phyloP scores from a whole-genome alignment of 768 basidiomycete species.

The Phallus indusiatus region DNA sequence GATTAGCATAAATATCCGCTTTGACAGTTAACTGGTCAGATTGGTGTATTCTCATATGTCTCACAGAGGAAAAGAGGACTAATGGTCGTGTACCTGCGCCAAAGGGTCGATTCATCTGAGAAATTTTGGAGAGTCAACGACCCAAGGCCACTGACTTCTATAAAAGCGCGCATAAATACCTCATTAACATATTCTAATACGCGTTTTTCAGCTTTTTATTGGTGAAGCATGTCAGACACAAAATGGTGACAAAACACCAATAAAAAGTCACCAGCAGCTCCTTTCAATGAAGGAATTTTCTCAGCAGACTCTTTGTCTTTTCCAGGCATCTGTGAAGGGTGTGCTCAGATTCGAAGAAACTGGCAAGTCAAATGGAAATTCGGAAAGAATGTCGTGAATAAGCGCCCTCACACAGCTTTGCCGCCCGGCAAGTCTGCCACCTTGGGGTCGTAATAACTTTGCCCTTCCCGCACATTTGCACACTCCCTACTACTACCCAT shows the following conservation, averaged over 20 bases:
- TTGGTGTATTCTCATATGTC: neutral
- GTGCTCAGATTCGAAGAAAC: neutral
- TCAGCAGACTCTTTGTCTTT: slow-evolving; percentile 11
- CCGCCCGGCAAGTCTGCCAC: no score
- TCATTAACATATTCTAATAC: slow-evolving; percentile 72
- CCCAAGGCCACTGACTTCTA: no score
- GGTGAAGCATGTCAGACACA: neutral
- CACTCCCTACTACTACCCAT: neutral
- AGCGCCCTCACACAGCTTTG: no score
- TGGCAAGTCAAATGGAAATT: no score
- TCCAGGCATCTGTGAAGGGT: slow-evolving; percentile 13
- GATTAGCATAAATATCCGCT: slow-evolving; percentile 83
- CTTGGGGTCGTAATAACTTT: no score
- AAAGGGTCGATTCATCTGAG: slow-evolving; percentile 86
- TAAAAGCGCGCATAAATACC: slow-evolving; percentile 27
- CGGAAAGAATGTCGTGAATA: no score
- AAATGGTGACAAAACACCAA: neutral
- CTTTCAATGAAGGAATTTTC: slow-evolving; percentile 48
- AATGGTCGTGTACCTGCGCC: slow-evolving; percentile 42
- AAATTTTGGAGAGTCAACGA: slow-evolving; percentile 8
- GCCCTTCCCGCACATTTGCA: no score
- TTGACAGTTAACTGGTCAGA: neutral
- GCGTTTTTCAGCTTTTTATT: slow-evolving; percentile 58
- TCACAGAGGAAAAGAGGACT: neutral
- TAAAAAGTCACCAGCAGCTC: slow-evolving; percentile 48